A percentile compares a stretch with the other conserved stretches of the same genome.
Evolutionary conservation across 2,329 filamentous ascomycete species (phyloP).

Genomic region (Alternaria hordeiaustralica): DNA sequence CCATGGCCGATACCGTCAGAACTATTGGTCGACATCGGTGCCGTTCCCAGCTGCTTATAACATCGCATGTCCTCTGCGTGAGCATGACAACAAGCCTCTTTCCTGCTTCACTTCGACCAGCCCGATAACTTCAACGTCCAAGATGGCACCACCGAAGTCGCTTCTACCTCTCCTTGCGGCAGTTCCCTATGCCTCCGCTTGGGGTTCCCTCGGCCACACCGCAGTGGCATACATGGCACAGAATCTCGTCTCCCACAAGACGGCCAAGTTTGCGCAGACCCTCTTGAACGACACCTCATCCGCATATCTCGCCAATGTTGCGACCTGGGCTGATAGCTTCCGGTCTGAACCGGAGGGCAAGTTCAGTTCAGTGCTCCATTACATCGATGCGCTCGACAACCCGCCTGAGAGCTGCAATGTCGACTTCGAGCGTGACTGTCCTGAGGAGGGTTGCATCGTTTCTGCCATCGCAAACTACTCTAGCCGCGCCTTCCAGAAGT

Average conservation of each 20-base stretch:
- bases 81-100: neutral
- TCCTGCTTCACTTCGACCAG: neutral
- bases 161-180: slow-evolving; percentile 34
- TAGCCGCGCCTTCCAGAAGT: slow-evolving; percentile 43
- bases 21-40: slow-evolving; percentile 8
- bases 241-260: slow-evolving; percentile 53
- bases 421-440: slow-evolving; percentile 60
- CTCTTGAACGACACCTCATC: slow-evolving; percentile 54
- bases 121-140: neutral
- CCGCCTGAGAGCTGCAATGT: slow-evolving; percentile 58
- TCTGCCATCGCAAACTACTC: slow-evolving; percentile 61
- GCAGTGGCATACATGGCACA: slow-evolving; percentile 63
- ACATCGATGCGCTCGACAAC: slow-evolving; percentile 58
- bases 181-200: slow-evolving; percentile 47
- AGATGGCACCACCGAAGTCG: slow-evolving; percentile 33
- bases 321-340: slow-evolving; percentile 62
- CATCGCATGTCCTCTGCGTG: neutral
- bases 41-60: slow-evolving; percentile 10
- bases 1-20: slow-evolving; percentile 34
- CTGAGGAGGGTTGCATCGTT: slow-evolving; percentile 58
- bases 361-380: slow-evolving; percentile 58
- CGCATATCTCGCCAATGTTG: slow-evolving; percentile 58
- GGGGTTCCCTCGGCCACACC: slow-evolving; percentile 62
- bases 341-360: slow-evolving; percentile 56
- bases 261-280: slow-evolving; percentile 52